A percentile compares a stretch with the other conserved stretches of the same genome.
Conservation (phyloP, 805 yeast genomes). For the Saccharomycopsis schoenii region DNA sequence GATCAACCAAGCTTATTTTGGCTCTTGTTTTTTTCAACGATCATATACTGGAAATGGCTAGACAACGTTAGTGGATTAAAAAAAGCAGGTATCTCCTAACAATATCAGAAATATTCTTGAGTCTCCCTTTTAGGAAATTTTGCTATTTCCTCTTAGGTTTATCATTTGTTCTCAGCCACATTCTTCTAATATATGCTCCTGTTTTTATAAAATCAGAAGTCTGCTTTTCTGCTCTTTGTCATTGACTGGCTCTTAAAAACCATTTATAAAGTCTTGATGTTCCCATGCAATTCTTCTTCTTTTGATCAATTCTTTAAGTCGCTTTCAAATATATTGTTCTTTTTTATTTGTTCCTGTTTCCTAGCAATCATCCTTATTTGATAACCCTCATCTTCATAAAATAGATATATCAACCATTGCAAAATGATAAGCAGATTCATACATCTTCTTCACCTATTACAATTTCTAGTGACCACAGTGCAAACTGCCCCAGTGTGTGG, state of each 20-base stretch:
- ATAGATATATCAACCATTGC: not conserved
- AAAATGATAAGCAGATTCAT: not conserved
- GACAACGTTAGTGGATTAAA: too few species aligned
- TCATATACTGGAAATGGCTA: too few species aligned
- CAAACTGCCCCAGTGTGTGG: conserved; percentile 16
- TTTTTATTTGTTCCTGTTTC: too few species aligned
- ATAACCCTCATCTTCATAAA: not conserved
- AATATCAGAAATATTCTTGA: not conserved
- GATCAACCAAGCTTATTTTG: not conserved
- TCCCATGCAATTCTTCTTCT: too few species aligned
- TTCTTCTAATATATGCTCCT: too few species aligned
- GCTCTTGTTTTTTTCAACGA: too few species aligned
- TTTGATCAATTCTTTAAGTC: too few species aligned
- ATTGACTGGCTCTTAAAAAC: not conserved
- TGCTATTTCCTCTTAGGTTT: not conserved
- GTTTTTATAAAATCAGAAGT: too few species aligned
- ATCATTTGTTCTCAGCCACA: not conserved
- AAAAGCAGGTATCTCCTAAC: not conserved
- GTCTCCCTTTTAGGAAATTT: not conserved
- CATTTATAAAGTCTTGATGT: not conserved
- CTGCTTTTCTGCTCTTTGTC: not conserved
- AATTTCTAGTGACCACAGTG: not conserved
- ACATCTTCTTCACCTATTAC: not conserved
- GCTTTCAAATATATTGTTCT: not conserved
- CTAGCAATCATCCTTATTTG: not conserved